Conservation (phyloP, 305 asterid species). For the Fraxinus floribunda region DNA sequence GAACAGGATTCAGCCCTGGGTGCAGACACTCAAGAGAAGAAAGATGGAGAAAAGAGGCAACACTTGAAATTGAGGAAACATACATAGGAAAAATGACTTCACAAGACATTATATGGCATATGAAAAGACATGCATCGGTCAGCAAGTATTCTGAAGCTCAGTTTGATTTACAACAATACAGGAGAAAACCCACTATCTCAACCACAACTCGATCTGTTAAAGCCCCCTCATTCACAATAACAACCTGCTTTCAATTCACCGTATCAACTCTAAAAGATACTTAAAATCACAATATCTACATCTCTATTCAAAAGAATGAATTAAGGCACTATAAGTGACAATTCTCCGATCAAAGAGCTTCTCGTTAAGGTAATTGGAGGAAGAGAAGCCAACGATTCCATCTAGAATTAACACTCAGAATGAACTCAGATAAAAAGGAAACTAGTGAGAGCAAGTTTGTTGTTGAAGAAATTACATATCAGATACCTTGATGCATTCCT, state of each 20-base stretch:
- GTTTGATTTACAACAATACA: background rate
- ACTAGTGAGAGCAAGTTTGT: background rate
- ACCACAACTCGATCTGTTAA: background rate
- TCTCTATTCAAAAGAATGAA: background rate
- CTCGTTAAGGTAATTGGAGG: background rate
- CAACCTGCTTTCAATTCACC: background rate
- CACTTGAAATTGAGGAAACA: slow-evolving; percentile 3
- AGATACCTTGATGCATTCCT: slow-evolving; percentile 94
- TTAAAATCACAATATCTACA: background rate
- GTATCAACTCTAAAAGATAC: background rate
- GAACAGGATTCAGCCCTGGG: slow-evolving; percentile 7
- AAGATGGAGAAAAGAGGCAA: background rate
- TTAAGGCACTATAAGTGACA: background rate
- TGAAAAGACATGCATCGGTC: background rate
- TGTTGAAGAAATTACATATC: background rate
- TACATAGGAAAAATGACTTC: background rate
- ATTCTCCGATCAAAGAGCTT: background rate
- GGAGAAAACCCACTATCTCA: background rate
- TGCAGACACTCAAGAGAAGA: slow-evolving; percentile 12
- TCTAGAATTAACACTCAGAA: slow-evolving; percentile 18
- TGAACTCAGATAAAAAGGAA: slow-evolving; percentile 12
- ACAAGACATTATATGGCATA: background rate
- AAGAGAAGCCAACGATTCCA: background rate
- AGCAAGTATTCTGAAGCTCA: background rate
- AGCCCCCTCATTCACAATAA: background rate